Evolutionary conservation across 768 basidiomycete genomes (phyloP).

Genomic region (Phanerochaete sordida): DNA sequence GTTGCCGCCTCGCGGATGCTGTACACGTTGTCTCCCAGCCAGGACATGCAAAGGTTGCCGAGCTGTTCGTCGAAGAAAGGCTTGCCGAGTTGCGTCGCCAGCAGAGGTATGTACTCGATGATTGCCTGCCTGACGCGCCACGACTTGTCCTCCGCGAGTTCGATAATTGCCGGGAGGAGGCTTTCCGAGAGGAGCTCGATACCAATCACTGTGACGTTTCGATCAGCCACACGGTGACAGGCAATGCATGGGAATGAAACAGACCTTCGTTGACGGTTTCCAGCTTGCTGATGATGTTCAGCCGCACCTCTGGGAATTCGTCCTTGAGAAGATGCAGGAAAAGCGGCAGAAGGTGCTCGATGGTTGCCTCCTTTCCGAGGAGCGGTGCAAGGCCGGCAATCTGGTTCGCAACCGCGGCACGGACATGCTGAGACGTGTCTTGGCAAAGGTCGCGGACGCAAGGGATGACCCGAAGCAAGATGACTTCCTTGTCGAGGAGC

Average conservation of each 20-base stretch:
- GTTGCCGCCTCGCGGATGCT: constrained; percentile 99
- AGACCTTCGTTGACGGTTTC: constrained; percentile 91
- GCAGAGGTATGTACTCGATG: constrained; percentile 98
- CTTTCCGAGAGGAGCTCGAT: constrained; percentile 93
- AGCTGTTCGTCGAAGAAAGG: constrained; percentile 98
- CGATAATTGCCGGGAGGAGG: constrained; percentile 94
- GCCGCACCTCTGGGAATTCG: constrained; percentile 95
- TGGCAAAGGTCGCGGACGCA: constrained; percentile 93
- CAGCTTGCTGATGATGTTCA: constrained; percentile 98
- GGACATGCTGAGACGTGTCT: constrained; percentile 94
- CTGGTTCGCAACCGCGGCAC: constrained; percentile 93
- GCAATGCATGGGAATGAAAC: constrained; percentile 22
- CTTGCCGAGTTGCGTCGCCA: constrained; percentile 96
- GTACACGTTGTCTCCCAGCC: constrained; percentile 97
- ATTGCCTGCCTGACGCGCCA: constrained; percentile 99
- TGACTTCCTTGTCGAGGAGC: constrained; percentile 89
- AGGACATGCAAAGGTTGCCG: constrained; percentile 96
- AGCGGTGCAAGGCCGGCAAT: constrained; percentile 95
- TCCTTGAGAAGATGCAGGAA: constrained; percentile 97
- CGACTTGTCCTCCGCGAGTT: constrained; percentile 98
- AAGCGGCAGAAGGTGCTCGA: constrained; percentile 93
- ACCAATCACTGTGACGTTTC: constrained; percentile 73
- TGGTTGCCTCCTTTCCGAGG: constrained; percentile 88
- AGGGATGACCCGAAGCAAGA: constrained; percentile 88
- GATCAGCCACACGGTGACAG: constrained; percentile 6